Evolutionary conservation across 305 asterid genomes (phyloP), one percentile per base, ranked within the genome.

Genomic region (Euphrasia arctica): DNA sequence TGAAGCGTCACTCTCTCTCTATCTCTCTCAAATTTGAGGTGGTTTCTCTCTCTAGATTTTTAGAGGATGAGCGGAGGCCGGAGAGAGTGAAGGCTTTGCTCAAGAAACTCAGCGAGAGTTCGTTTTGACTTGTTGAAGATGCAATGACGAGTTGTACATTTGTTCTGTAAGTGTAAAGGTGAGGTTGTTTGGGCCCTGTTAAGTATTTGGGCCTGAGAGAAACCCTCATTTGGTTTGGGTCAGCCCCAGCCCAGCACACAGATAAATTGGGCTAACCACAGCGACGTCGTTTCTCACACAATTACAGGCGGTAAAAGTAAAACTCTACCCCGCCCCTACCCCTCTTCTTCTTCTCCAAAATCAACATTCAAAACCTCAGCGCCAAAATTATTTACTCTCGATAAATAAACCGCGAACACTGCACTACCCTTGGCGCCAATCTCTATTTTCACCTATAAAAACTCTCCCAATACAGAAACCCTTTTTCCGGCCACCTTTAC

Each of bases 11-110:
- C 66, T 29, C 13, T 1, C 47, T 32, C 50, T 43, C 52, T 65
- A 68, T 76, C 81, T 67, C 75, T 73, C 70, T 71, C 68, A 39
- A 32, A 32, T 32, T 6, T 39, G 43, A 39, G 43, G 9, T 39
- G 10, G 43, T 39, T 39, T 39, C 43, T 39, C 43, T 72, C 64
- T 70, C 77, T 70, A 56, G 72, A 75, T 72, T 69, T 75, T 61
- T 64, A 75, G 70, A 0, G 43, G n/a, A 36, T 4, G 6, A 34
- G 7, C 5, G 39, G 39, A 7, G 0, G 9, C 9, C 1, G 43
- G 80, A 75, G 78, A 66, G 72, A 73, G 42, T 36, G 45, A 39
- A 39, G 45, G 45, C 45, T 39, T 9, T 2, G 45, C 45, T 8
- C 45, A 7, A 7, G 43, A 39, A 39, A 5, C 43, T 9, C 43